These are phyloP conservation scores for Colletotrichum brevisporum DNA, from an alignment of 2,329 filamentous ascomycete genomes.

Conservation along the genomic window DNA sequence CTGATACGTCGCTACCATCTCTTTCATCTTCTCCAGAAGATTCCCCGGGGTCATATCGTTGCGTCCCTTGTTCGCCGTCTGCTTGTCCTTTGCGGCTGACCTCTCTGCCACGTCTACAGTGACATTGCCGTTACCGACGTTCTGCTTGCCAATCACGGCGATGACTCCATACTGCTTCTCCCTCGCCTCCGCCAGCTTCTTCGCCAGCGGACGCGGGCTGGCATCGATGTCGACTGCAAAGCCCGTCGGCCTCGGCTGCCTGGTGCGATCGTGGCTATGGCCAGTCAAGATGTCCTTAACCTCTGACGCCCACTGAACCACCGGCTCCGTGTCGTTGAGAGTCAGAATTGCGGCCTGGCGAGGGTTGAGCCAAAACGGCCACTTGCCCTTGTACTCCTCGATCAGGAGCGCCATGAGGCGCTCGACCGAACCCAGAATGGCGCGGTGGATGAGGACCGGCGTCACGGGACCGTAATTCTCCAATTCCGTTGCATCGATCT, in stretches of 20 bases:
- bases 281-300: slow-evolving; percentile 67
- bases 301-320: slow-evolving; percentile 64
- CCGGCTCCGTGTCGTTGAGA: slow-evolving; percentile 72
- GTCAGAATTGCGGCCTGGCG: slow-evolving; percentile 82
- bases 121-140: slow-evolving; percentile 72
- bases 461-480: slow-evolving; percentile 69
- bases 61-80: slow-evolving; percentile 45
- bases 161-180: slow-evolving; percentile 80
- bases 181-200: slow-evolving; percentile 82
- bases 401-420: slow-evolving; percentile 88
- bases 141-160: slow-evolving; percentile 78
- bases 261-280: slow-evolving; percentile 51
- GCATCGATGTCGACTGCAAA: slow-evolving; percentile 80
- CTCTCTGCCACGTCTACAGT: slow-evolving; percentile 54
- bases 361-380: slow-evolving; percentile 92
- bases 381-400: slow-evolving; percentile 84
- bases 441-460: slow-evolving; percentile 88
- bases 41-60: slow-evolving; percentile 60
- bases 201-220: slow-evolving; percentile 71
- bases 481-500: slow-evolving; percentile 21
- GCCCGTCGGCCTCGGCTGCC: slow-evolving; percentile 65
- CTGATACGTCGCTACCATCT: slow-evolving; percentile 63
- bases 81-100: slow-evolving; percentile 49
- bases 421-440: slow-evolving; percentile 87
- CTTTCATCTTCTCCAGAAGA: slow-evolving; percentile 60